Evolutionary conservation across 1,284 basidiomycete genomes (phyloP), one percentile per base, ranked within the genome.

Genomic region (Cryptococcus sp.): DNA sequence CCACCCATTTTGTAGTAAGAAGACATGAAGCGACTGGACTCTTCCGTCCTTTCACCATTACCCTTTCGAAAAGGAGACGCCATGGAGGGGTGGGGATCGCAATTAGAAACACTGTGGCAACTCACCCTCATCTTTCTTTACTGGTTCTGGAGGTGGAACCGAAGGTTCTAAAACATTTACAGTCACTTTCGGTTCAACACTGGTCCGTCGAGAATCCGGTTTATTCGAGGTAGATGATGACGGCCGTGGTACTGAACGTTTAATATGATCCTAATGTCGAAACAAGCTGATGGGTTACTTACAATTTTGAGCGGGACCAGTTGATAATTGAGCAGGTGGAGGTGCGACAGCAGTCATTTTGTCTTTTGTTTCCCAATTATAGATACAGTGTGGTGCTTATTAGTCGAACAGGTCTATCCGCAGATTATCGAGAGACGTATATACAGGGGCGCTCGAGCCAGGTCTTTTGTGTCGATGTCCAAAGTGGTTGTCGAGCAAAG

Each of bases 41-140:
- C 23, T 1, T 1, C 23, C 23, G 23, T 23, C 23, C 23, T 23
- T 23, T 23, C 23, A 23, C 23, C 23, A 23, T 23, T 23, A 23
- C 23, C 23, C 23, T 23, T 23, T 23, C 23, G 23, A 23, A 23
- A 23, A 23, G 23, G 23, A 23, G 23, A 23, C 23, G 23, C 23
- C 23, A n/a, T 10, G 38, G 38, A 41, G 38, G 38, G 38, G 38
- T 41, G 38, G 10, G 10, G n/a, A 41, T 10, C 30, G 46, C 36
- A 35, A 13, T n/a, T n/a, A n/a, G 48, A 35, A n/a, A 42, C 23
- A 23, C 23, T 23, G 23, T 23, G 23, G 23, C 11, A 37, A 60
- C 59, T 60, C 53, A 60, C 60, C 56, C 15, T 64, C 62, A 41
- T 51, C 58, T 45, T 56, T 56, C 52, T 60, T 57, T 49, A 13